A percentile compares a stretch with the other conserved stretches of the same genome.
Conservation (phyloP, 306 rosid species). For the Pachyrhizus erosus region DNA sequence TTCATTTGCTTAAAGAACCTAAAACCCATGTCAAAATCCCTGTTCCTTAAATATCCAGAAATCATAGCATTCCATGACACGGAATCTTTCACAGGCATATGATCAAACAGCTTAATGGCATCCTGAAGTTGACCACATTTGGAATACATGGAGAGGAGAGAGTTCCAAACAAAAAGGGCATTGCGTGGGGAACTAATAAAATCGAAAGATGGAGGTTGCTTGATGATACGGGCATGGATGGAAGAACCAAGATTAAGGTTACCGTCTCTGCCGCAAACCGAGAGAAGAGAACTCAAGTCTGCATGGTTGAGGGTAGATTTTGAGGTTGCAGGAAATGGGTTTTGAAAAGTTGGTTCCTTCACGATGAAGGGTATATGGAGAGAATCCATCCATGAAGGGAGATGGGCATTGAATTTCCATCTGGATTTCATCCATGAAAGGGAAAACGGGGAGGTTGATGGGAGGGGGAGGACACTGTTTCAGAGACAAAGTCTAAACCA, state of each 20-base stretch:
- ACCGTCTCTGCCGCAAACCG: conserved; percentile 63
- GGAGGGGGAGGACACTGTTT: not conserved
- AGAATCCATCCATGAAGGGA: conserved; percentile 55
- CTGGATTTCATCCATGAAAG: conserved; percentile 84
- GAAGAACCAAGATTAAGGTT: conserved; percentile 71
- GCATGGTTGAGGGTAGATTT: conserved; percentile 56
- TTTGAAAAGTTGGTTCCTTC: conserved; percentile 42
- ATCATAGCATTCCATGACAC: conserved; percentile 80
- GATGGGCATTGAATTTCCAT: conserved; percentile 53
- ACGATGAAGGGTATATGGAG: conserved; percentile 45
- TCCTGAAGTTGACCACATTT: conserved; percentile 50
- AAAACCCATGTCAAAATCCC: conserved; percentile 53
- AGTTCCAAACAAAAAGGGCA: conserved; percentile 71
- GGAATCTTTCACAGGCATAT: conserved; percentile 67
- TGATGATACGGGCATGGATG: conserved; percentile 76
- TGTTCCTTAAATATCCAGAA: conserved; percentile 66
- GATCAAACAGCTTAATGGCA: conserved; percentile 70
- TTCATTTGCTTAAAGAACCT: conserved; percentile 61
- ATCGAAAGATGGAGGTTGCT: conserved; percentile 44
- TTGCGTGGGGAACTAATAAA: conserved; percentile 42
- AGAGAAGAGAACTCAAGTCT: conserved; percentile 57
- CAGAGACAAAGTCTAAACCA: too few relatives aligned
- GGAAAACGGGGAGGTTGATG: not conserved
- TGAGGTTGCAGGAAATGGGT: conserved; percentile 50
- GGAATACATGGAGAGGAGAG: conserved; percentile 65